phyloP scores from a whole-genome alignment of 345 rosid species.

The Raphanus raphanistrum region DNA sequence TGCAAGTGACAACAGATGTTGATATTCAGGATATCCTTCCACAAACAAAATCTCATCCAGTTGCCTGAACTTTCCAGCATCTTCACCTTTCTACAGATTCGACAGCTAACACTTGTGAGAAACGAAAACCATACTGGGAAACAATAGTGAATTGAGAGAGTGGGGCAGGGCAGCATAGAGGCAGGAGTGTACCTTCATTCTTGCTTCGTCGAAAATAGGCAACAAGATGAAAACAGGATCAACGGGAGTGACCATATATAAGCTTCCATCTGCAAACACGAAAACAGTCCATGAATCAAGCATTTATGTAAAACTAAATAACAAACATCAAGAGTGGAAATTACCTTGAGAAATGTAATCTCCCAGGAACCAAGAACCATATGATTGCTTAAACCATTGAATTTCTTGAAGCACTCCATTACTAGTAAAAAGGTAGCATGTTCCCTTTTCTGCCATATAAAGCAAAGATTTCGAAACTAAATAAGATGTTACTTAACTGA shows the following conservation, averaged over 20 bases:
- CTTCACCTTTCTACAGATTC: constrained; percentile 65
- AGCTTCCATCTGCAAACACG: constrained; percentile 62
- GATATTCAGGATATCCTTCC: constrained; percentile 72
- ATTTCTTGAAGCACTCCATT: constrained; percentile 69
- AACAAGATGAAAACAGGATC: constrained; percentile 83
- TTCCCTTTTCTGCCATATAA: constrained; percentile 47
- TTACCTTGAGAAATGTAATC: constrained; percentile 77
- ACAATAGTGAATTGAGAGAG: background rate
- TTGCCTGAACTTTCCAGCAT: constrained; percentile 86
- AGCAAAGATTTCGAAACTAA: background rate
- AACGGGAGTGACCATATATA: constrained; percentile 70
- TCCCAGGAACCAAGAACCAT: constrained; percentile 92
- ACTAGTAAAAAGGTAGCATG: constrained; percentile 56
- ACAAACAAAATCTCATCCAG: constrained; percentile 79
- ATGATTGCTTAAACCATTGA: constrained; percentile 79
- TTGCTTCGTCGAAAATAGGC: constrained; percentile 80
- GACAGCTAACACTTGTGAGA: constrained; percentile 6
- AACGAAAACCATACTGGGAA: background rate
- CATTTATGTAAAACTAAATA: too few species aligned
- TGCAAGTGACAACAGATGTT: constrained; percentile 52
- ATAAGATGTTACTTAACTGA: too few species aligned
- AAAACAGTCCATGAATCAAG: background rate
- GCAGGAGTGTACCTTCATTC: constrained; percentile 75
- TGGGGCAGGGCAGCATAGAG: constrained; percentile 5
- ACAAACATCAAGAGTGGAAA: too few species aligned